Evolutionary conservation across 495 filamentous ascomycete genomes (phyloP), one percentile per base, ranked within the genome.

Genomic region (Penicillium robsamsonii): DNA sequence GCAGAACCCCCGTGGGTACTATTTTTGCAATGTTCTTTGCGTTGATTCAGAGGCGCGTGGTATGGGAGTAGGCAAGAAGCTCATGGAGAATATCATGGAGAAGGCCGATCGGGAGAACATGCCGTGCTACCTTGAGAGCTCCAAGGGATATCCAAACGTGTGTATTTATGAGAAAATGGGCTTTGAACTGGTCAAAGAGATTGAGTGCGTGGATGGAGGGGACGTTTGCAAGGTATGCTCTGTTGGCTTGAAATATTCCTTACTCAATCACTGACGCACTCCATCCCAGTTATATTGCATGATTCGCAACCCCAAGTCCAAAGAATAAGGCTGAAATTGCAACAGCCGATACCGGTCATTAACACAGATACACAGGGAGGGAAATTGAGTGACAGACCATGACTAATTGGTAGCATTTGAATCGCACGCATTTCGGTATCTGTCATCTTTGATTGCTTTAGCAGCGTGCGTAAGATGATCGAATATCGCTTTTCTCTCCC

Each of bases 11-110:
- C 63, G 67, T 0, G 86, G 86, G 0, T 89, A 89, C 63, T 88
- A 87, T 58, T 89, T 88, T 58, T 83, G 85, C 57, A 89, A 87
- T 64, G 83, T 88, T 48, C 76, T 89, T 53, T 83, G 83, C 3
- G 85, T 88, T n/a, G 67, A 77, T 24, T 80, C 83, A 2, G 73
- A 79, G 44, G 77, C 75, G 56, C 82, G 86, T 58, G 80, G 81
- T 2, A 79, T 71, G 65, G 85, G 86, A 0, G 74, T 88, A 5
- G 86, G 85, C 5, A 78, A 79, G 55, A 69, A 72, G 53, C 68
- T 89, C 49, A 81, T 87, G 65, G 70, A 81, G 62, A 67, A 74
- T 33, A 82, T 88, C 5, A 81, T 83, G 31, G 69, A 79, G 50
- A 67, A 65, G 59, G 86, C 86, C 11, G 85, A 88, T 61, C 60